phyloP scores from a whole-genome alignment of 1,284 basidiomycete species.

The Pyrrhoderma noxium region DNA sequence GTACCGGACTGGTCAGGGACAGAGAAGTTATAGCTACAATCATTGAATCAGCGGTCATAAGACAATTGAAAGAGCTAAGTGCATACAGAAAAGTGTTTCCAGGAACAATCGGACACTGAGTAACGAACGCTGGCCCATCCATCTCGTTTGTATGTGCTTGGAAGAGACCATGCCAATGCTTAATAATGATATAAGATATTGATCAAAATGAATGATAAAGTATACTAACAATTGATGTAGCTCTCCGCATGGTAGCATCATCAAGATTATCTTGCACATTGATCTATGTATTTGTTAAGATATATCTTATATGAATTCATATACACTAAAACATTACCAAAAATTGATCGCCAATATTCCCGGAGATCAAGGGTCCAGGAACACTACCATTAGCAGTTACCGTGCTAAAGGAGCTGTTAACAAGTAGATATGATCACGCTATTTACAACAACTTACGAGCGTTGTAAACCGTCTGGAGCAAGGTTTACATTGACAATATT shows the following conservation, averaged over 20 bases:
- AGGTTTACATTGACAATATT: slow-evolving; percentile 12
- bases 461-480: slow-evolving; percentile 13
- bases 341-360: slow-evolving; percentile 27
- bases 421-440: neutral
- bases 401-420: slow-evolving; percentile 7
- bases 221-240: slow-evolving; percentile 25
- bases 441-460: slow-evolving; percentile 6
- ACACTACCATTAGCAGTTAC: slow-evolving; percentile 24
- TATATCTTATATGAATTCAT: neutral
- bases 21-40: slow-evolving; percentile 22
- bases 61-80: neutral
- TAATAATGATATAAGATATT: neutral
- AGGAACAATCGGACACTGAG: slow-evolving; percentile 31
- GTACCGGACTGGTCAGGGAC: slow-evolving; percentile 30
- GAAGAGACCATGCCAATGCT: slow-evolving; percentile 47
- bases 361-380: slow-evolving; percentile 27
- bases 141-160: slow-evolving; percentile 31
- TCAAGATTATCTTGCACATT: slow-evolving; percentile 22
- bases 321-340: slow-evolving; percentile 15
- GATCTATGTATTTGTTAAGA: slow-evolving; percentile 11
- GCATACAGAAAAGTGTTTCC: slow-evolving; percentile 23
- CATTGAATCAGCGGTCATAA: neutral
- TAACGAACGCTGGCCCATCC: slow-evolving; percentile 33
- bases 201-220: slow-evolving; percentile 20
- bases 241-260: slow-evolving; percentile 20